phyloP scores from a whole-genome alignment of 352 stramenopile species.

The Phytophthora brassicae region DNA sequence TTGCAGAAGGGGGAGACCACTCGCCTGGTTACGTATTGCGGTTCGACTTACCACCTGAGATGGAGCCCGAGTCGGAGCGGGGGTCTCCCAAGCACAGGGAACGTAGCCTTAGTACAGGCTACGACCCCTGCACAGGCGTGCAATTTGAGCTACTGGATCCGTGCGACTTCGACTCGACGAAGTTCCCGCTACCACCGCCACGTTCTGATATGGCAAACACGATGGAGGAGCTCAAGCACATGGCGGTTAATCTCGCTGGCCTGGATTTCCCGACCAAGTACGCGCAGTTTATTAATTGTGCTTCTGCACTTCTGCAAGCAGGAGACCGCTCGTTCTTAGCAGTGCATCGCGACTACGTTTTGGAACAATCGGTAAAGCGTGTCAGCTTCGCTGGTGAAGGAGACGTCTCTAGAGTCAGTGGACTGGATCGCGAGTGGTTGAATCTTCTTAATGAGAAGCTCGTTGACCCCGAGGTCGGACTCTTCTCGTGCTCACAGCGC shows the following conservation, averaged over 20 bases:
- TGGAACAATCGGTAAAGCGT: slow-evolving; percentile 59
- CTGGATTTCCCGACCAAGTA: slow-evolving; percentile 54
- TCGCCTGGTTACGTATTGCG: slow-evolving; percentile 39
- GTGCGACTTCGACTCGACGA: slow-evolving; percentile 21
- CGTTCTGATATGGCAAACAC: slow-evolving; percentile 22
- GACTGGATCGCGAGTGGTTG: slow-evolving; percentile 84
- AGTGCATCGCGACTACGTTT: slow-evolving; percentile 41
- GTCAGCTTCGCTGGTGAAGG: slow-evolving; percentile 67
- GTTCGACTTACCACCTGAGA: slow-evolving; percentile 28
- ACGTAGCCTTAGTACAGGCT: slow-evolving; percentile 31
- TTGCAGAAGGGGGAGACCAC: slow-evolving; percentile 22
- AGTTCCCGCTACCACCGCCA: slow-evolving; percentile 26
- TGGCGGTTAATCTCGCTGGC: slow-evolving; percentile 22
- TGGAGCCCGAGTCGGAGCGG: slow-evolving; percentile 33
- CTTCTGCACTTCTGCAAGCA: slow-evolving; percentile 20
- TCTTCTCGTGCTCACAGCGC: slow-evolving; percentile 63
- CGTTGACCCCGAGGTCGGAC: slow-evolving; percentile 38
- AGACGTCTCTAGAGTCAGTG: slow-evolving; percentile 29
- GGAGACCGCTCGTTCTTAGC: slow-evolving; percentile 16
- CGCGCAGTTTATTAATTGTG: slow-evolving; percentile 40
- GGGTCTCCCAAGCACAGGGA: slow-evolving; percentile 9
- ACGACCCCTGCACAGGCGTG: slow-evolving; percentile 26
- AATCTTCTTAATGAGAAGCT: slow-evolving; percentile 61
- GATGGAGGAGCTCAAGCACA: slow-evolving; percentile 26
- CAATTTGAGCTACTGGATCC: slow-evolving; percentile 38